phyloP scores from a whole-genome alignment of 2,329 filamentous ascomycete species.

The Polytolypa hystricis region DNA sequence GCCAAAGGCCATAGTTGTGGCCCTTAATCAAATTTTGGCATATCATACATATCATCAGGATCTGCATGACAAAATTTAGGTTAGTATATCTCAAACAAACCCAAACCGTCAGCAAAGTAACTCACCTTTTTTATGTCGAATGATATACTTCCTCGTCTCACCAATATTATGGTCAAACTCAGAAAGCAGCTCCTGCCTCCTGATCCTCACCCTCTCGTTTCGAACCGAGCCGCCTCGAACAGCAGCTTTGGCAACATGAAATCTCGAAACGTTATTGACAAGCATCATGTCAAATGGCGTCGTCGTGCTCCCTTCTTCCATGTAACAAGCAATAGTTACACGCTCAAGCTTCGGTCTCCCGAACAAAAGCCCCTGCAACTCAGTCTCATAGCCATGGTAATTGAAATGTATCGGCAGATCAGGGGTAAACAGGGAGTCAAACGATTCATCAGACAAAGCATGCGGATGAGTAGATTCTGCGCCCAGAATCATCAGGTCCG shows the following conservation, averaged over 20 bases:
- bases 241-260: conserved; percentile 47
- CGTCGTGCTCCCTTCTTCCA: conserved; percentile 55
- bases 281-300: conserved; percentile 63
- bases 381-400: conserved; percentile 54
- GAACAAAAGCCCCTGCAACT: conserved; percentile 52
- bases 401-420: conserved; percentile 52
- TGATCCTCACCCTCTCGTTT: conserved; percentile 39
- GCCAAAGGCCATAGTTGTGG: too few species aligned
- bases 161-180: conserved; percentile 40
- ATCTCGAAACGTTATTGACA: conserved; percentile 49
- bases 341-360: conserved; percentile 42
- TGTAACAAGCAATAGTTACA: conserved; percentile 48
- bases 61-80: conserved; percentile 28
- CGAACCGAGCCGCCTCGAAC: conserved; percentile 37
- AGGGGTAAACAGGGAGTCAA: conserved; percentile 46
- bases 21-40: conserved; percentile 32
- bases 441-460: conserved; percentile 41
- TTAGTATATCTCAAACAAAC: conserved; percentile 4
- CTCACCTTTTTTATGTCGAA: conserved; percentile 42
- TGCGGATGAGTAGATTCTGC: conserved; percentile 49
- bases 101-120: background rate
- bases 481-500: conserved; percentile 53
- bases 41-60: conserved; percentile 42
- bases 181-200: conserved; percentile 36
- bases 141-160: conserved; percentile 44